Percentiles rank a stretch among this genome's conserved stretches.
phyloP scores from a whole-genome alignment of 208 protist genomes.

The Plasmodiophora brassicae region DNA sequence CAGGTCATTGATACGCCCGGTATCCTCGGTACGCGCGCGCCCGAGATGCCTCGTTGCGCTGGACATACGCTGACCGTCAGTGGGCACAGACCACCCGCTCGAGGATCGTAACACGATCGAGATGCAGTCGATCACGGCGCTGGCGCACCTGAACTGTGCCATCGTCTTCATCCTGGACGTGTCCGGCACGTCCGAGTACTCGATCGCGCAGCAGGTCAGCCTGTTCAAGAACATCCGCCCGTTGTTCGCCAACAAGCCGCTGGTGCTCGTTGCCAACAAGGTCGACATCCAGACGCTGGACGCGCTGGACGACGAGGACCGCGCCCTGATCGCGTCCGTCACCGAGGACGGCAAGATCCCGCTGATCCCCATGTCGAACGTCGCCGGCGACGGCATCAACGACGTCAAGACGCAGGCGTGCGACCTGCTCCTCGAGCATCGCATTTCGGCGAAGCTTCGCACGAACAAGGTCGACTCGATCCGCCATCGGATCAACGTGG shows the following conservation, averaged over 20 bases:
- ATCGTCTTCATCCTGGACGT: conserved; percentile 99
- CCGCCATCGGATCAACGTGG: neutral
- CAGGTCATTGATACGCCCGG: conserved; percentile 99
- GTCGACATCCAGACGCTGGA: conserved; percentile 88
- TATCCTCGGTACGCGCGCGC: conserved; percentile 42
- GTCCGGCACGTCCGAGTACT: conserved; percentile 94
- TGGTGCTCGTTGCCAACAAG: conserved; percentile 99
- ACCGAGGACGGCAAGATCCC: conserved; percentile 39
- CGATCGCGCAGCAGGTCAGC: conserved; percentile 85
- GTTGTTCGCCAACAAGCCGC: conserved; percentile 98
- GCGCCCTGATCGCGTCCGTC: conserved; percentile 66
- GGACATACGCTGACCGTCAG: no score
- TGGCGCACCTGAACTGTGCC: conserved; percentile 70
- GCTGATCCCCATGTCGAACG: conserved; percentile 82
- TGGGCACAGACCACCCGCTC: conserved; percentile 96
- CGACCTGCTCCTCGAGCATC: neutral
- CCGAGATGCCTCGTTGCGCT: neutral
- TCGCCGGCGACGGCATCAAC: conserved; percentile 82
- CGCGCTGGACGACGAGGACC: conserved; percentile 72
- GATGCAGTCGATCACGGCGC: conserved; percentile 98
- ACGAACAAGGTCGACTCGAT: neutral
- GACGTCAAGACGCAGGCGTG: conserved; percentile 49
- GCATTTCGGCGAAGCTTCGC: neutral
- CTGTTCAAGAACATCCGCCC: conserved; percentile 96
- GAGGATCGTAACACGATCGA: conserved; percentile 99